Conservation (phyloP, 441 rosid genomes). For the Breynia disticha region DNA sequence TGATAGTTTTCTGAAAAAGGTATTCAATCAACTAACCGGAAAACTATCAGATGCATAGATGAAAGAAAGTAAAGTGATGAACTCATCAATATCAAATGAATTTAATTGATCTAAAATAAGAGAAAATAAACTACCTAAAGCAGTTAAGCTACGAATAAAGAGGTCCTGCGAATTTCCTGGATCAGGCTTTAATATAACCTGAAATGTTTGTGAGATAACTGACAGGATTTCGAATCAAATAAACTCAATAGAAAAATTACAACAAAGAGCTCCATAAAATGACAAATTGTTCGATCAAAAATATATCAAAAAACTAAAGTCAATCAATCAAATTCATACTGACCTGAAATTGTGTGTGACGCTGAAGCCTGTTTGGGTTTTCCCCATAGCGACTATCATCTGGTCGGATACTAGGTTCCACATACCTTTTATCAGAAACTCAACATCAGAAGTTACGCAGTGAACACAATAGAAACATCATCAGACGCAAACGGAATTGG, state of each 20-base stretch:
- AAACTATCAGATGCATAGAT: not conserved
- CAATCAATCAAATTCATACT: constrained; percentile 8
- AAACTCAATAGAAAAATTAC: not conserved
- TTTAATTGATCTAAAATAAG: not conserved
- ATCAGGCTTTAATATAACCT: constrained; percentile 95
- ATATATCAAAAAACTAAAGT: too few relatives aligned
- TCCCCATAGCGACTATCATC: constrained; percentile 97
- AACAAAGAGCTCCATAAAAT: constrained; percentile 4
- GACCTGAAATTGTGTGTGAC: constrained; percentile 97
- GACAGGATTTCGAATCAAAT: constrained; percentile 1
- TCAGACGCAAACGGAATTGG: not conserved
- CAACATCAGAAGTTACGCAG: constrained; percentile 11
- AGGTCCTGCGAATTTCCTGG: constrained; percentile 96
- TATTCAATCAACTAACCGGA: not conserved
- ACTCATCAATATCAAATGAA: not conserved
- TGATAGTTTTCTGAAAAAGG: not conserved
- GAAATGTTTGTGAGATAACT: constrained; percentile 20
- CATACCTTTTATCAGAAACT: constrained; percentile 41
- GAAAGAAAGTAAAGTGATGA: not conserved
- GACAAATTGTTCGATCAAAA: not conserved
- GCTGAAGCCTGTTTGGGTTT: constrained; percentile 95
- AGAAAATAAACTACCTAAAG: constrained; percentile 52
- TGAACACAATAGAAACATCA: constrained; percentile 6
- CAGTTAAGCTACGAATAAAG: constrained; percentile 80
- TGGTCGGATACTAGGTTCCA: constrained; percentile 93